Evolutionary conservation across 371 early-diverging fungal species (phyloP), one percentile per base, ranked within the genome.

Genomic region (Basidiobolus meristosporus): DNA sequence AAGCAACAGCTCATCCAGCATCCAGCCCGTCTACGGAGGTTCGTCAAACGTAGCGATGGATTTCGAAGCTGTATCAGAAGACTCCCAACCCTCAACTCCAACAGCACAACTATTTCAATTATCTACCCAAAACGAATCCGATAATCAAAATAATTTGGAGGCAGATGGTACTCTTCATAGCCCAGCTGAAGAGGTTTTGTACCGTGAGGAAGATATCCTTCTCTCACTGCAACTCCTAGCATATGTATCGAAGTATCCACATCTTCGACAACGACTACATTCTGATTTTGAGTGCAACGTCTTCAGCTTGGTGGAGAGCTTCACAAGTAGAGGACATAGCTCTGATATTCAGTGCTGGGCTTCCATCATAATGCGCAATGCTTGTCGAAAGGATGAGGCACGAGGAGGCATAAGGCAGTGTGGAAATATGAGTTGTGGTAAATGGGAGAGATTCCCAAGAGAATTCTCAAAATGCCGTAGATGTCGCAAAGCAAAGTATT

Each of bases 171-270:
- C n/a, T n/a, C n/a, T n/a, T n/a, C n/a, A n/a, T n/a, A n/a, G n/a
- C n/a, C n/a, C n/a, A n/a, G n/a, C n/a, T 16, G 68, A 73, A 36
- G 61, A 70, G 23, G 60, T 68, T 41, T 75, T 77, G 51, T 79
- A 70, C 41, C 72, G 84, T 23, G 77, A 76, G 48, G 82, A 84
- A 49, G 84, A 90, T 43, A 74, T 89, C 16, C 62, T 86, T n/a
- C 61, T 83, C 28, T 73, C 83, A 1, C 57, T 83, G 43, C 86
- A 88, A 56, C 60, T 91, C 16, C 62, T 87, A 7, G 89, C 88
- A 23, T 84, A 81, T 48, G 63, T 89, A 9, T 77, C 78, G 34
- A 91, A 91, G 55, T 80, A 86, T 56, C 70, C 78, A 21, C 62
- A 68, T 31, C 61, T 82, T 35, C 72, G 83, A 15, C 61, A 62